Percentiles rank a stretch among this genome's conserved stretches.
phyloP scores from a whole-genome alignment of 441 rosid genomes.

The Metrosideros polymorpha region DNA sequence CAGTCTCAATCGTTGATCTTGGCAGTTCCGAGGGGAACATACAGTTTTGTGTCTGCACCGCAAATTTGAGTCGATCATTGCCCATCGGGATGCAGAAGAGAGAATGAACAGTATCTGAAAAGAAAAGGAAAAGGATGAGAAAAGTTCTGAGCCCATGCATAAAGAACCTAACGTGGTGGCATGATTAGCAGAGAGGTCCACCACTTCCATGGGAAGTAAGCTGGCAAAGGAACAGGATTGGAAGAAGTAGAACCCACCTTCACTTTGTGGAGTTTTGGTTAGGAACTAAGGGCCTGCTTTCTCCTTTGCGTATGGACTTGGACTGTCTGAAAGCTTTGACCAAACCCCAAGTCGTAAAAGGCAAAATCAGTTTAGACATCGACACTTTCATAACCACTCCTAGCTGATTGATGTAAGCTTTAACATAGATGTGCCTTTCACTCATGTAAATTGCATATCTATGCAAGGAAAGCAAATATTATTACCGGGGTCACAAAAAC shows the following conservation, averaged over 20 bases:
- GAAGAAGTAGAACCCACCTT: neutral
- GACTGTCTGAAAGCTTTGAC: neutral
- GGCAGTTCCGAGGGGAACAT: neutral
- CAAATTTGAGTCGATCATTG: neutral
- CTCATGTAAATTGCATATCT: neutral
- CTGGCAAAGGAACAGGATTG: neutral
- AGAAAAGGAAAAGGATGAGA: neutral
- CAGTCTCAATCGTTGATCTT: neutral
- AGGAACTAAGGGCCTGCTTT: neutral
- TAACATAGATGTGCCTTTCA: neutral
- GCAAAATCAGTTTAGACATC: neutral
- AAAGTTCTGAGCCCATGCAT: neutral
- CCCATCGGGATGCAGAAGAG: neutral
- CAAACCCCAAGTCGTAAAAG: neutral
- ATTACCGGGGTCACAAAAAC: neutral
- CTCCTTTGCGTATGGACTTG: neutral
- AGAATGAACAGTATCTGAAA: neutral
- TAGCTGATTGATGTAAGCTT: neutral
- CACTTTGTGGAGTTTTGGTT: neutral
- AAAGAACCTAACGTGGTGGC: constrained; percentile 5
- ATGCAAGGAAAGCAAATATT: neutral
- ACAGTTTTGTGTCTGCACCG: neutral
- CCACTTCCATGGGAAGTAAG: neutral
- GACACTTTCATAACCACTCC: neutral
- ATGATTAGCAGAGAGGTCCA: constrained; percentile 1